Evolutionary conservation across 169 alveolate species (phyloP).

Genomic region (Plasmodium reichenowi): DNA sequence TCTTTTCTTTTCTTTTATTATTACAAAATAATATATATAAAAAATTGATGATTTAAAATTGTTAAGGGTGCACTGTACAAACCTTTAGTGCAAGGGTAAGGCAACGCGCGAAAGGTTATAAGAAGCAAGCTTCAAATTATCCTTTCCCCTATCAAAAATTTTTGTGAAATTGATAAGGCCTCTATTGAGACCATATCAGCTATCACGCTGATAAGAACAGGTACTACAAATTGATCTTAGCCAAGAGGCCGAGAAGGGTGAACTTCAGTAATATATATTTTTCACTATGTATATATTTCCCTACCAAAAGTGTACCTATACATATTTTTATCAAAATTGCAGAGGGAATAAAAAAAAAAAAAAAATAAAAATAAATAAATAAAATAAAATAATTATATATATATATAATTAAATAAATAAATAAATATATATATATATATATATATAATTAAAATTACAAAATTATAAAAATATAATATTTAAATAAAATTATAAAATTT

Average conservation of each 20-base stretch:
- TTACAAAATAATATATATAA: background rate
- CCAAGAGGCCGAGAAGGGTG: slow-evolving; percentile 92
- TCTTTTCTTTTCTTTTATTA: too few species aligned
- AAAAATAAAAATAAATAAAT: background rate
- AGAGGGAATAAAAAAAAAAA: background rate
- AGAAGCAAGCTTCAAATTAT: slow-evolving; percentile 88
- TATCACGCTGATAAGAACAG: slow-evolving; percentile 92
- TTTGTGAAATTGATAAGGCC: slow-evolving; percentile 87
- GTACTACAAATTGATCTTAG: slow-evolving; percentile 92
- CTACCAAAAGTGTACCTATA: slow-evolving; percentile 72
- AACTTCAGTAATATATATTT: background rate
- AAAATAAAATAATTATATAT: too few species aligned
- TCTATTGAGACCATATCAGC: slow-evolving; percentile 91
- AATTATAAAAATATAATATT: background rate
- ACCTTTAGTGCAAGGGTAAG: slow-evolving; percentile 89
- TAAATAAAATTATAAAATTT: background rate
- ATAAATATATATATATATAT: slow-evolving; percentile 4
- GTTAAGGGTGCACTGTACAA: slow-evolving; percentile 90
- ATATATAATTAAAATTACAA: background rate
- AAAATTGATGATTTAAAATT: slow-evolving; percentile 32
- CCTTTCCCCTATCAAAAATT: slow-evolving; percentile 88
- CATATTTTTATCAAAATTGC: background rate
- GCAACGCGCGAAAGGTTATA: slow-evolving; percentile 88
- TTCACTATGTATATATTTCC: slow-evolving; percentile 56
- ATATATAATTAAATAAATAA: too few species aligned